Percentiles rank a stretch among this genome's conserved stretches.
phyloP scores from a whole-genome alignment of 148 eudicot genomes.

The Cornus controversa region DNA sequence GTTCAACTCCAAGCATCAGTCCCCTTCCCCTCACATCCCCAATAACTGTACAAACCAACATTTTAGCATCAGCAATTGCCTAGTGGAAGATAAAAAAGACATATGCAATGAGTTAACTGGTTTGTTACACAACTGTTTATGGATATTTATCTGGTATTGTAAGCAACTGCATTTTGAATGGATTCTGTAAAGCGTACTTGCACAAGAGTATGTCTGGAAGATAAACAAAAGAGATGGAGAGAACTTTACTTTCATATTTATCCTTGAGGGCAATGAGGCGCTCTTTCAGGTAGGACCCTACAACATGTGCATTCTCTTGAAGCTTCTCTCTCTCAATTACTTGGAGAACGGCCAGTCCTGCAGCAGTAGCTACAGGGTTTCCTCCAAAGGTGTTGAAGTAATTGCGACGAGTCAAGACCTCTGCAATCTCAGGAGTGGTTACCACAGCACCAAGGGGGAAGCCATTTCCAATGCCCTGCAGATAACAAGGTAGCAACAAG shows the following conservation, averaged over 20 bases:
- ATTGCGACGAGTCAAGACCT: slow-evolving; percentile 72
- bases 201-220: too few relatives aligned
- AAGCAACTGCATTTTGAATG: too few relatives aligned
- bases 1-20: slow-evolving; percentile 86
- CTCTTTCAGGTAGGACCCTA: slow-evolving; percentile 76
- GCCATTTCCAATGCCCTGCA: slow-evolving; percentile 96
- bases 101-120: too few relatives aligned
- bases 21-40: slow-evolving; percentile 99
- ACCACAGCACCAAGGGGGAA: slow-evolving; percentile 97
- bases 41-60: slow-evolving; percentile 51
- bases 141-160: too few relatives aligned
- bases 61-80: neutral
- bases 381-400: slow-evolving; percentile 99
- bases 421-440: slow-evolving; percentile 93
- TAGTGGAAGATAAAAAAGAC: too few relatives aligned
- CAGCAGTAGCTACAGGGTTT: slow-evolving; percentile 94
- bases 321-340: slow-evolving; percentile 91
- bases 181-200: too few relatives aligned
- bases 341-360: slow-evolving; percentile 87
- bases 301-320: slow-evolving; percentile 82
- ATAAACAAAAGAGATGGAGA: neutral
- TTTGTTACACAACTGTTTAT: too few relatives aligned
- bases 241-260: slow-evolving; percentile 71
- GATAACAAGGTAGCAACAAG: neutral
- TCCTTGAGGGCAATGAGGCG: slow-evolving; percentile 68